phyloP scores from a whole-genome alignment of 768 basidiomycete genomes.

The Boletales sp. region DNA sequence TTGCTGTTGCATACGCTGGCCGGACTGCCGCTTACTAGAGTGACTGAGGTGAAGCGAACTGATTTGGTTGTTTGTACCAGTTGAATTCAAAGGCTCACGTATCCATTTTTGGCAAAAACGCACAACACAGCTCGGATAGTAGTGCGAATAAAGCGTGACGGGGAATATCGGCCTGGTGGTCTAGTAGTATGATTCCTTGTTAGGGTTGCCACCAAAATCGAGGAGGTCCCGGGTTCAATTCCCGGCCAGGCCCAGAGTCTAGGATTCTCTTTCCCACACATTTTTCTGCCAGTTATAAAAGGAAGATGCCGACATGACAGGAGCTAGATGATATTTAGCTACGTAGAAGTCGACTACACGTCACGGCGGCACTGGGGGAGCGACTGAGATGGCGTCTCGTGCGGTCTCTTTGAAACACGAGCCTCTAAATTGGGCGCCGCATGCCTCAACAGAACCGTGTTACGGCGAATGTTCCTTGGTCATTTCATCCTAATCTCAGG shows the following conservation, averaged over 20 bases:
- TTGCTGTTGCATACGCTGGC: constrained; percentile 26
- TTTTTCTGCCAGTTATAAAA: constrained; percentile 5
- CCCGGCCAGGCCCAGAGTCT: constrained; percentile 60
- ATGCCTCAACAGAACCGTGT: not conserved
- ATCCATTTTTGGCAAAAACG: constrained; percentile 8
- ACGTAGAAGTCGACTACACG: too few relatives aligned
- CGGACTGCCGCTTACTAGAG: constrained; percentile 3
- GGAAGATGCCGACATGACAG: constrained; percentile 29
- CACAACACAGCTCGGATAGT: not conserved
- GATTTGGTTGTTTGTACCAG: constrained; percentile 27
- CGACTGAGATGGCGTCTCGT: constrained; percentile 1
- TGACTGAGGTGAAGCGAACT: not conserved
- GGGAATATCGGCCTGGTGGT: constrained; percentile 45
- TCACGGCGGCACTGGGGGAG: not conserved
- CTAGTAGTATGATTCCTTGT: constrained; percentile 68
- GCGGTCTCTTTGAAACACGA: constrained; percentile 12
- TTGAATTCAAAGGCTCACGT: constrained; percentile 23
- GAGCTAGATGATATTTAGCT: constrained; percentile 7
- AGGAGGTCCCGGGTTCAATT: constrained; percentile 90
- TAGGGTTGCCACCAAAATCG: constrained; percentile 40
- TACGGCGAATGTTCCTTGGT: too few relatives aligned
- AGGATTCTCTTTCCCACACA: not conserved
- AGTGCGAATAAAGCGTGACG: not conserved
- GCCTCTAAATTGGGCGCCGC: constrained; percentile 4
- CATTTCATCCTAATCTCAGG: too few relatives aligned